phyloP scores from a whole-genome alignment of 768 basidiomycete genomes.

The Pleurotus citrinopileatus region DNA sequence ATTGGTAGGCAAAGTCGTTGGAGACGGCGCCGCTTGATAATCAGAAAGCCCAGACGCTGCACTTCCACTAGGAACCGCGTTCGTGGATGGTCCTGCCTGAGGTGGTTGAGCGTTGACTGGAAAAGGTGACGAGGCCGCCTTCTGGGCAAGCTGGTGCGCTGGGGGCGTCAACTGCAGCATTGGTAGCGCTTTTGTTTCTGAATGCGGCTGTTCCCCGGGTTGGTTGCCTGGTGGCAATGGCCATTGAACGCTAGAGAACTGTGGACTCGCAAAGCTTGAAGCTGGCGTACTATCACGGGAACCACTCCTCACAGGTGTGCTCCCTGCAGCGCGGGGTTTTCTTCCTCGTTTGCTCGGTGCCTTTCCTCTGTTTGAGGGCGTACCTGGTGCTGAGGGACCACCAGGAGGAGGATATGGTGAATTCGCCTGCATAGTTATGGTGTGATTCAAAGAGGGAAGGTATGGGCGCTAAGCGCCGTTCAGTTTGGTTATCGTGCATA shows the following conservation, averaged over 20 bases:
- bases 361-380: neutral
- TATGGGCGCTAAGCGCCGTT: neutral
- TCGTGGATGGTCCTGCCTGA: slow-evolving; percentile 13
- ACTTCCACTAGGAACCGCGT: neutral
- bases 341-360: slow-evolving; percentile 34
- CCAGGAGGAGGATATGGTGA: neutral
- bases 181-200: slow-evolving; percentile 6
- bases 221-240: slow-evolving; percentile 18
- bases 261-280: slow-evolving; percentile 16
- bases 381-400: neutral
- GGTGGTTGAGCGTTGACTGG: neutral
- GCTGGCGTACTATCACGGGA: slow-evolving; percentile 11
- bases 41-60: neutral
- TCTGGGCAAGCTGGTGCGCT: slow-evolving; percentile 1
- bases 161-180: slow-evolving; percentile 9
- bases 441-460: neutral
- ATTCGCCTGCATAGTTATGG: slow-evolving; percentile 1
- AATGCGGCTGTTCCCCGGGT: slow-evolving; percentile 5
- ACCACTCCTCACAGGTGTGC: slow-evolving; percentile 23
- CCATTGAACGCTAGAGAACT: slow-evolving; percentile 41
- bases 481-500: neutral
- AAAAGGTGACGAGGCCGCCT: neutral
- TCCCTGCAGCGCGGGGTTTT: slow-evolving; percentile 41
- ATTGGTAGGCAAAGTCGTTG: neutral
- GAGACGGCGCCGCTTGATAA: neutral